phyloP scores from a whole-genome alignment of 1,284 basidiomycete species.

The Apiotrichum laibachii region DNA sequence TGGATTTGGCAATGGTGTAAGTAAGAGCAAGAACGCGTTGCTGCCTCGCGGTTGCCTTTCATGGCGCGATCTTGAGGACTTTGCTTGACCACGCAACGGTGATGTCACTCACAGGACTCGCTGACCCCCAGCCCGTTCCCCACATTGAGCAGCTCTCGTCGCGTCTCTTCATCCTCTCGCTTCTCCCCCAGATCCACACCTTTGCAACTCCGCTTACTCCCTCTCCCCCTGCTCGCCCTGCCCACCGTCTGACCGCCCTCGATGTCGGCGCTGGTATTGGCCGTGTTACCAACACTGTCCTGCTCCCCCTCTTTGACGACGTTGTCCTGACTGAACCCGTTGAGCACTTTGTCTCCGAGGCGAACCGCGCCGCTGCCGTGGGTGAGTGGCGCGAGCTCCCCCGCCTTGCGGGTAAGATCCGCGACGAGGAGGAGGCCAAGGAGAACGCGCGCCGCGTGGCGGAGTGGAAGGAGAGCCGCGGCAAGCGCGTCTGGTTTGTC shows the following conservation, averaged over 20 bases:
- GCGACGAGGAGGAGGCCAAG: constrained; percentile 24
- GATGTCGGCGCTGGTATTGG: constrained; percentile 88
- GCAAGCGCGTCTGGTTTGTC: constrained; percentile 77
- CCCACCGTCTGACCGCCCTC: constrained; percentile 64
- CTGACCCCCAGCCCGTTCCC: constrained; percentile 65
- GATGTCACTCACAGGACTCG: too few species aligned
- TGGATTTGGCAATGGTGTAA: constrained; percentile 51
- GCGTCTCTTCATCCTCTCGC: constrained; percentile 74
- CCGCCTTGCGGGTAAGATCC: constrained; percentile 12
- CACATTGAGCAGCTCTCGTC: constrained; percentile 83
- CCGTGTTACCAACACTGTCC: constrained; percentile 77
- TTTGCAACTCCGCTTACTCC: constrained; percentile 64
- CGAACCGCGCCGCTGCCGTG: constrained; percentile 55
- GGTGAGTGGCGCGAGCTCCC: constrained; percentile 63
- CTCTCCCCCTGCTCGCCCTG: constrained; percentile 26
- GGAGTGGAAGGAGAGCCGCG: constrained; percentile 31
- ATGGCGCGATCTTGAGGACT: too few species aligned
- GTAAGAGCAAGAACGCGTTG: constrained; percentile 10
- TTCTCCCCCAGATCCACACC: constrained; percentile 72
- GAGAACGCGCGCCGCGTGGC: constrained; percentile 19
- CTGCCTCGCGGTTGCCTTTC: too few species aligned
- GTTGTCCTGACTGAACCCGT: constrained; percentile 87
- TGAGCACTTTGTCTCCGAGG: constrained; percentile 68
- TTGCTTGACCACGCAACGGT: too few species aligned
- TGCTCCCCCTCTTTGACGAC: constrained; percentile 77